phyloP scores from a whole-genome alignment of 202 grass and related monocot genomes.

The Brachypodium distachyon region DNA sequence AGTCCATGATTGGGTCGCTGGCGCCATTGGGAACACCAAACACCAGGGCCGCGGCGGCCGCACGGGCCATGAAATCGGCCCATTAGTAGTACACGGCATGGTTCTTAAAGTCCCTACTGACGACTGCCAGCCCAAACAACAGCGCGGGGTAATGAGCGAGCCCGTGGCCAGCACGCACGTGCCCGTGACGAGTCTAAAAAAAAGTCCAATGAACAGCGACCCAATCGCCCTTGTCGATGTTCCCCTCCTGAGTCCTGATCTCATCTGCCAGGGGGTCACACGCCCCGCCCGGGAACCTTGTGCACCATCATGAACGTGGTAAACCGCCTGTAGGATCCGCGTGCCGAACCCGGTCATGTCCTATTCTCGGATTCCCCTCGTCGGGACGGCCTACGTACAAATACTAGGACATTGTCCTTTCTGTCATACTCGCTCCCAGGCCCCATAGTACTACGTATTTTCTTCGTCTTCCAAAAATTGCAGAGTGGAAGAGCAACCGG shows the following conservation, averaged over 20 bases:
- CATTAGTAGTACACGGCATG: slow-evolving; percentile 31
- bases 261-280: neutral
- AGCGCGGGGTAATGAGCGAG: slow-evolving; percentile 25
- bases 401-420: neutral
- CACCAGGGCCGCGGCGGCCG: slow-evolving; percentile 13
- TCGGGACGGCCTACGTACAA: neutral
- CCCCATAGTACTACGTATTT: too few relatives aligned
- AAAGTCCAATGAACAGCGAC: neutral
- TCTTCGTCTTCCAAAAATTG: neutral
- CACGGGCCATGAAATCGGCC: slow-evolving; percentile 15
- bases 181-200: neutral
- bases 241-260: neutral
- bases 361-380: neutral
- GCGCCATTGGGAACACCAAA: slow-evolving; percentile 5
- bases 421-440: neutral
- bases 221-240: neutral
- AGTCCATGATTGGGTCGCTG: too few relatives aligned
- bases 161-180: slow-evolving; percentile 23
- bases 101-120: slow-evolving; percentile 18
- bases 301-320: slow-evolving; percentile 30
- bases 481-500: neutral
- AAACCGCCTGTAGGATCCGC: neutral
- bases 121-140: slow-evolving; percentile 19
- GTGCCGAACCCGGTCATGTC: neutral
- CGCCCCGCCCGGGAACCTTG: slow-evolving; percentile 16